Conservation (phyloP, 257 asterid genomes). For the Salvia hispanica region DNA sequence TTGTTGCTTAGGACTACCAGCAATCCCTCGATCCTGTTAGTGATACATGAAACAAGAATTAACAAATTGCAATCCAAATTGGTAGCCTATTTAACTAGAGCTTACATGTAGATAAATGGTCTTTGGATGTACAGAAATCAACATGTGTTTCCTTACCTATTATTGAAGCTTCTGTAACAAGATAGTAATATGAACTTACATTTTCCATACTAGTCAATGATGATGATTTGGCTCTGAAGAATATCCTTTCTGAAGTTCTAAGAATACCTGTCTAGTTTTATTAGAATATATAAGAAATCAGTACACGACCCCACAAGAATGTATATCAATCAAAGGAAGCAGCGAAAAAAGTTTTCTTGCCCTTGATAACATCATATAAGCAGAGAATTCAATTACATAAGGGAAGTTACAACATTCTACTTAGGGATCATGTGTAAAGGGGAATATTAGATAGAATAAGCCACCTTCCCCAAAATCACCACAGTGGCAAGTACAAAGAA, state of each 20-base stretch:
- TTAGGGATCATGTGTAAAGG: too few species aligned
- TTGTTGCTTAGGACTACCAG: slow-evolving; percentile 67
- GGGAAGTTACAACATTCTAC: too few species aligned
- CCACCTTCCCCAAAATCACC: too few species aligned
- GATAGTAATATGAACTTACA: slow-evolving; percentile 46
- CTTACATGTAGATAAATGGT: slow-evolving; percentile 18
- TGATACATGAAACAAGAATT: slow-evolving; percentile 21
- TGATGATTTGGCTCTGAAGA: slow-evolving; percentile 42
- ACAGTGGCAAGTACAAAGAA: too few species aligned
- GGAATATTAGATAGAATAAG: too few species aligned
- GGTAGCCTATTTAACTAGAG: not conserved
- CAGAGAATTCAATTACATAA: too few species aligned
- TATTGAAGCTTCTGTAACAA: not conserved
- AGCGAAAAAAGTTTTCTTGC: too few species aligned
- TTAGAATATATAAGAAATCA: slow-evolving; percentile 15
- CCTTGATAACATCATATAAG: too few species aligned
- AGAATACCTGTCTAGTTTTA: slow-evolving; percentile 74
- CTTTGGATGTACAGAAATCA: not conserved
- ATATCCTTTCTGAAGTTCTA: slow-evolving; percentile 48
- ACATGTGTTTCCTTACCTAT: not conserved
- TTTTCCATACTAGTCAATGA: slow-evolving; percentile 49
- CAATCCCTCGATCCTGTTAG: slow-evolving; percentile 49
- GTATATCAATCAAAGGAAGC: too few species aligned
- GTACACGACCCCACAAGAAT: too few species aligned
- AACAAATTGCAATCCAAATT: not conserved